Percentiles rank a stretch among this genome's conserved stretches.
These are phyloP conservation scores for Exophiala bonariae DNA, from an alignment of 2,329 filamentous ascomycete species.

Conservation along the genomic window DNA sequence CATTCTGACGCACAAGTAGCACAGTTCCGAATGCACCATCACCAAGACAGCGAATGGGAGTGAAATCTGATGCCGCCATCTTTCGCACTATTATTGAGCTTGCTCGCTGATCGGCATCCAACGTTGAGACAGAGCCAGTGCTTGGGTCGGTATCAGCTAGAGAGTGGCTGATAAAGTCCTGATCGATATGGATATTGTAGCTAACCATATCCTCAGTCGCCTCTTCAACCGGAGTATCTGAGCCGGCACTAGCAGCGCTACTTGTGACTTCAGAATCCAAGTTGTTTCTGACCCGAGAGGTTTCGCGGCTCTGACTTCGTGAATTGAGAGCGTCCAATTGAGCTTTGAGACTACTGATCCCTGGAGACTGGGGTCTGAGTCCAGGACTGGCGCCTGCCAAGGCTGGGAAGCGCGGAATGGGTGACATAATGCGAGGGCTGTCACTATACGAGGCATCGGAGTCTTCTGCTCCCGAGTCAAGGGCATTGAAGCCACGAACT, in stretches of 20 bases:
- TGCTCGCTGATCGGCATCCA: slow-evolving; percentile 45
- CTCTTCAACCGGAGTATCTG: slow-evolving; percentile 64
- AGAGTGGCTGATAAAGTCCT: slow-evolving; percentile 76
- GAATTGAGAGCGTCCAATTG: slow-evolving; percentile 78
- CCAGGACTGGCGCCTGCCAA: slow-evolving; percentile 44
- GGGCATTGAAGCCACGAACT: slow-evolving; percentile 45
- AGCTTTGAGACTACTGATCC: slow-evolving; percentile 78
- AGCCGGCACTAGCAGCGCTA: slow-evolving; percentile 60
- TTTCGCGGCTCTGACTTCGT: slow-evolving; percentile 56
- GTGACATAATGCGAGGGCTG: slow-evolving; percentile 35
- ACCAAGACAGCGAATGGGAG: slow-evolving; percentile 85
- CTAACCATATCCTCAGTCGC: slow-evolving; percentile 71
- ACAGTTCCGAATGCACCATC: slow-evolving; percentile 97
- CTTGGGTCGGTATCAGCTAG: slow-evolving; percentile 40
- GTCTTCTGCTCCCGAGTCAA: slow-evolving; percentile 46
- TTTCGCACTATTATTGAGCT: slow-evolving; percentile 61
- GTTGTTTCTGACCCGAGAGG: slow-evolving; percentile 55
- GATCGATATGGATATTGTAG: slow-evolving; percentile 81
- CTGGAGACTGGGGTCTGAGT: slow-evolving; percentile 58
- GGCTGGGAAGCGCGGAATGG: slow-evolving; percentile 29
- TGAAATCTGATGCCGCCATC: slow-evolving; percentile 89
- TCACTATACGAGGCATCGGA: slow-evolving; percentile 44
- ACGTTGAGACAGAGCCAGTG: slow-evolving; percentile 57
- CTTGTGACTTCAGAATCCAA: slow-evolving; percentile 48
- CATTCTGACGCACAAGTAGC: slow-evolving; percentile 82